Evolutionary conservation across 352 stramenopile genomes (phyloP).

Genomic region (Phytophthora aleatoria): DNA sequence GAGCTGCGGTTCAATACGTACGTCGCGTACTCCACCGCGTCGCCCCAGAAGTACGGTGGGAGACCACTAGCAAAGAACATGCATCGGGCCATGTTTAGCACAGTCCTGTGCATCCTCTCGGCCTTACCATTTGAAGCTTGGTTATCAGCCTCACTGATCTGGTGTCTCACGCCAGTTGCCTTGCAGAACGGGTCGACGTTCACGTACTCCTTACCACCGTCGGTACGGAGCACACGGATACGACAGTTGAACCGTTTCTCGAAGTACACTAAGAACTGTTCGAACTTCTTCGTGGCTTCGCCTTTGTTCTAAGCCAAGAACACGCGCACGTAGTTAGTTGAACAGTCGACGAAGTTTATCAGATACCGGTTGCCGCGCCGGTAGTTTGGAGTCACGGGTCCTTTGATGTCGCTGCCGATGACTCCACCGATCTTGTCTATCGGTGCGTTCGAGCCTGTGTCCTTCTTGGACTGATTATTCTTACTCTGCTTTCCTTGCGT

Average conservation of each 20-base stretch:
- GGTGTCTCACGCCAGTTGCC: not conserved
- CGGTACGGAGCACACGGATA: not conserved
- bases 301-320: not conserved
- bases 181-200: constrained; percentile 2
- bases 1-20: not conserved
- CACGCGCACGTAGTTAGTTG: not conserved
- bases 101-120: not conserved
- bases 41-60: not conserved
- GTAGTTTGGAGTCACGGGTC: constrained; percentile 10
- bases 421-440: constrained; percentile 18
- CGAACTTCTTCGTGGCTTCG: not conserved
- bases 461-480: constrained; percentile 10
- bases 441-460: not conserved
- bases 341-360: constrained; percentile 8
- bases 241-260: not conserved
- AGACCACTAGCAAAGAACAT: not conserved
- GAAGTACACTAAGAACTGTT: not conserved
- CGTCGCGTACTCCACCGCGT: not conserved
- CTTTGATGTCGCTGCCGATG: constrained; percentile 16
- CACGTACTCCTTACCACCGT: constrained; percentile 1
- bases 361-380: constrained; percentile 13
- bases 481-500: not conserved
- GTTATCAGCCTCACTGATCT: not conserved
- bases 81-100: not conserved
- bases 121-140: not conserved